Base-by-base conservation (phyloP, 495 filamentous ascomycete species). In the Hypoxylon crocopeplum region DNA sequence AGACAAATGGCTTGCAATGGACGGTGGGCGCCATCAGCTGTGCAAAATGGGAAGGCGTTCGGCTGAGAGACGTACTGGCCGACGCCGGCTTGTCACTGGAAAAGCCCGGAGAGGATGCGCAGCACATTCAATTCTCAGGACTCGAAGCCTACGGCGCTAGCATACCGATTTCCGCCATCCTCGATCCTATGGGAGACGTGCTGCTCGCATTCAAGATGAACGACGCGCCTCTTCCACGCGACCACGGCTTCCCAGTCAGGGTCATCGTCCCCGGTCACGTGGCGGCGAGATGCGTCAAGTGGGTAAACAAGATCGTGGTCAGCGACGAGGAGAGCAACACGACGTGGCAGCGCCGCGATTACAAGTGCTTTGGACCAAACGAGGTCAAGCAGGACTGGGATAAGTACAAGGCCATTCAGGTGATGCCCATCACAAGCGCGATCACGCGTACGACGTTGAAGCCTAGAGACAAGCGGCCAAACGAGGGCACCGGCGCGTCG, bases 201-300 rank as follows among this genome's bases (percentile, higher is more conserved):
- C 66, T 88, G 6, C 69, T 88, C 0, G 86, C 82, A 3, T 87
- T 76, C 58, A 70, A 69, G 22, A 86, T 88, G 82, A 88, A 88
- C 62, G 80, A 77, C 47, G 51, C 66, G n/a, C 70, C 81, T 0
- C 73, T 89, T 0, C 72, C 82, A 0, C 71, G 75, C 7, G 82
- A 84, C 30, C 84, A 88, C 57, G 86, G 86, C 7, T 82, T 76
- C 50, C 86, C 86, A 0, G 69, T 88, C 12, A 77, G 86, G 3
- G 79, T 82, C 0, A 72, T 88, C 12, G 78, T 87, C 0, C 86
- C 86, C 5, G 86, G 86, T 3, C 76, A 82, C 29, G 82, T 81
- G 3, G 86, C 82, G 3, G 86, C 82, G 10, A 75, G 85, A 24
- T 83, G 77, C 40, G 86, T 89, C 11, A 89, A 89, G 59, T 89